Conservation (phyloP, 768 basidiomycete genomes). For the Amylocystis lapponica region DNA sequence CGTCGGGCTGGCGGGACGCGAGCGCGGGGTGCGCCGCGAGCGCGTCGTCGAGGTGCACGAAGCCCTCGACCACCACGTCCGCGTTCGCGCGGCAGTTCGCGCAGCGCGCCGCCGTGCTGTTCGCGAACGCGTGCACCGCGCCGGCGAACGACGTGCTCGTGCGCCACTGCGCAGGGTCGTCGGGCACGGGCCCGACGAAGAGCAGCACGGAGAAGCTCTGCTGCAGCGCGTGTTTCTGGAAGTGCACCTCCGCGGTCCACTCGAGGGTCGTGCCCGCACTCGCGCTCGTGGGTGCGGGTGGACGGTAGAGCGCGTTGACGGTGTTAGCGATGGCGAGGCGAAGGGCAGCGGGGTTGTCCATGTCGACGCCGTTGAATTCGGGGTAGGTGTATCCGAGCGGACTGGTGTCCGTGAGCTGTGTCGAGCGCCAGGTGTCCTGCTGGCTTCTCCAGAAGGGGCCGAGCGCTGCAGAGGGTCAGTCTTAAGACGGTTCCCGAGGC, state of each 20-base stretch:
- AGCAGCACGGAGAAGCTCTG: constrained; percentile 39
- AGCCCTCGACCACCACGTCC: constrained; percentile 11
- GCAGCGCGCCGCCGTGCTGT: constrained; percentile 28
- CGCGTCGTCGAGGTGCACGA: constrained; percentile 14
- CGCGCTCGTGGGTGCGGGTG: neutral
- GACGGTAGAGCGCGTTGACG: constrained; percentile 30
- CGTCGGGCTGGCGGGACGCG: constrained; percentile 2
- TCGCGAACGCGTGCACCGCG: constrained; percentile 40
- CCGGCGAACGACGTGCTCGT: constrained; percentile 37
- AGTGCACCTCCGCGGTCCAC: constrained; percentile 38
- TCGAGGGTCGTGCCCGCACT: constrained; percentile 24
- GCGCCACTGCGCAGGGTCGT: too few species aligned
- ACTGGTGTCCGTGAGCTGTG: constrained; percentile 20
- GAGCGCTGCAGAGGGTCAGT: constrained; percentile 30
- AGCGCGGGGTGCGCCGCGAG: constrained; percentile 1
- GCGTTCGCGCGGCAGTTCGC: constrained; percentile 29
- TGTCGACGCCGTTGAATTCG: constrained; percentile 39
- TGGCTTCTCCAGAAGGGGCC: constrained; percentile 42
- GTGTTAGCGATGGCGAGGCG: constrained; percentile 25
- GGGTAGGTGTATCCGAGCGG: constrained; percentile 44
- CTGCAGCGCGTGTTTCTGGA: constrained; percentile 39
- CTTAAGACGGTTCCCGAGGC: neutral
- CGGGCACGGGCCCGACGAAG: constrained; percentile 51
- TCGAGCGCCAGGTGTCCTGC: constrained; percentile 34
- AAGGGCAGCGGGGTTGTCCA: constrained; percentile 23